phyloP scores from a whole-genome alignment of 2,329 filamentous ascomycete species.

The Colletotrichum tropicicola region DNA sequence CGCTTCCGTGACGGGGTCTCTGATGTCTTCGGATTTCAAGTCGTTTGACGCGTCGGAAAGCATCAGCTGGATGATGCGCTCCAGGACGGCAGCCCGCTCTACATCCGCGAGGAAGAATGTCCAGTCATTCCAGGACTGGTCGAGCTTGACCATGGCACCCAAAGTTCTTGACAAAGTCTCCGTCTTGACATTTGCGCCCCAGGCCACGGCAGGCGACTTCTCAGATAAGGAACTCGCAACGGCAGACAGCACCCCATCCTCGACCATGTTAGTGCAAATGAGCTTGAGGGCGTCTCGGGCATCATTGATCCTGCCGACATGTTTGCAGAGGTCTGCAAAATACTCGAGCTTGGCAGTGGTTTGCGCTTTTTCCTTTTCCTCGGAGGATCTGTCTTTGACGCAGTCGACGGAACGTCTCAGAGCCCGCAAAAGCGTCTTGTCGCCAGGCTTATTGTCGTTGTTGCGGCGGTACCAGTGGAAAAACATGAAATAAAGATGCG shows the following conservation, averaged over 20 bases:
- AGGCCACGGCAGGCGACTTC: slow-evolving; percentile 60
- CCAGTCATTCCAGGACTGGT: slow-evolving; percentile 65
- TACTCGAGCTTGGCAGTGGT: slow-evolving; percentile 72
- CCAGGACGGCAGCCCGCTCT: slow-evolving; percentile 66
- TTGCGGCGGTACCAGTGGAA: slow-evolving; percentile 34
- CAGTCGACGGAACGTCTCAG: slow-evolving; percentile 72
- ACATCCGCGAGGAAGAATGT: slow-evolving; percentile 59
- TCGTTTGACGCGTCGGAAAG: slow-evolving; percentile 42
- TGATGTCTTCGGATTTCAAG: slow-evolving; percentile 42
- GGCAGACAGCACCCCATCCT: slow-evolving; percentile 62
- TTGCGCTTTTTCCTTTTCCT: slow-evolving; percentile 68
- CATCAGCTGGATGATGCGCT: slow-evolving; percentile 66
- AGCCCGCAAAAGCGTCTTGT: slow-evolving; percentile 59
- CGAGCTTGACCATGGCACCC: slow-evolving; percentile 67
- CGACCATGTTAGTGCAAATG: slow-evolving; percentile 70
- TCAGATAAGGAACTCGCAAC: slow-evolving; percentile 60
- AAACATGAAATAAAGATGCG: slow-evolving; percentile 75
- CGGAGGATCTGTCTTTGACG: slow-evolving; percentile 60
- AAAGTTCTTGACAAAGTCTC: slow-evolving; percentile 66
- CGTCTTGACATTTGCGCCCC: slow-evolving; percentile 59
- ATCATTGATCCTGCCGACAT: slow-evolving; percentile 61
- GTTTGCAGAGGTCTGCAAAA: slow-evolving; percentile 68
- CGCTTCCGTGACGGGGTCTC: slow-evolving; percentile 55
- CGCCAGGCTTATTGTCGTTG: slow-evolving; percentile 49
- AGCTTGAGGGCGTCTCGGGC: slow-evolving; percentile 66